Conservation (phyloP, 257 asterid species). For the Prunella vulgaris region DNA sequence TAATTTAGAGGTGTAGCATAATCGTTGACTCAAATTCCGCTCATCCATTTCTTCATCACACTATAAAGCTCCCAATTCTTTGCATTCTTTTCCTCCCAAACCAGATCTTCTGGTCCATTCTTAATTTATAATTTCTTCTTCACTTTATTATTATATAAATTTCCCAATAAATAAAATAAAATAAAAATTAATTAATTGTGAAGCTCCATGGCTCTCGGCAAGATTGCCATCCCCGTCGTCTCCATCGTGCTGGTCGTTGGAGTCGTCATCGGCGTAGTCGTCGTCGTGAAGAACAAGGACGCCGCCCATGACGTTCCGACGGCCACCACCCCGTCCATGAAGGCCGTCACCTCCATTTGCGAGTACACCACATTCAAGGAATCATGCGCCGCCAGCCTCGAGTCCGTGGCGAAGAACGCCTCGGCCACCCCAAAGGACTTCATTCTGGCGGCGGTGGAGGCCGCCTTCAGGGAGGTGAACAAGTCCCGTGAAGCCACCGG, state of each 20-base stretch:
- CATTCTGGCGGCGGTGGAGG: constrained; percentile 38
- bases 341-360: constrained; percentile 46
- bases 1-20: no score
- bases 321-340: constrained; percentile 28
- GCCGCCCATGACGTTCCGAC: neutral
- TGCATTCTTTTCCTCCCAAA: neutral
- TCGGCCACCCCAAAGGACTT: constrained; percentile 54
- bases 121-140: neutral
- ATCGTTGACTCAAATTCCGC: neutral
- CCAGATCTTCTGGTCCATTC: constrained; percentile 4
- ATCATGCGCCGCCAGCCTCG: constrained; percentile 42
- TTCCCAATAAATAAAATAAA: no score
- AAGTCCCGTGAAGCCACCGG: constrained; percentile 29
- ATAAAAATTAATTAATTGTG: neutral
- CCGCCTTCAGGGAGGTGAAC: constrained; percentile 35
- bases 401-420: constrained; percentile 36
- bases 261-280: constrained; percentile 47
- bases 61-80: neutral
- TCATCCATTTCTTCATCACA: neutral
- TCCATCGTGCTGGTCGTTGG: constrained; percentile 58
- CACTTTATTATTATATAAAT: no score
- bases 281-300: constrained; percentile 14
- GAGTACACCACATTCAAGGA: constrained; percentile 43
- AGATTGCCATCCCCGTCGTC: constrained; percentile 36
- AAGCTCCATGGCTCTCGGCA: constrained; percentile 33